phyloP scores from a whole-genome alignment of 768 basidiomycete genomes.

The Porphyrellus cyaneotinctus region DNA sequence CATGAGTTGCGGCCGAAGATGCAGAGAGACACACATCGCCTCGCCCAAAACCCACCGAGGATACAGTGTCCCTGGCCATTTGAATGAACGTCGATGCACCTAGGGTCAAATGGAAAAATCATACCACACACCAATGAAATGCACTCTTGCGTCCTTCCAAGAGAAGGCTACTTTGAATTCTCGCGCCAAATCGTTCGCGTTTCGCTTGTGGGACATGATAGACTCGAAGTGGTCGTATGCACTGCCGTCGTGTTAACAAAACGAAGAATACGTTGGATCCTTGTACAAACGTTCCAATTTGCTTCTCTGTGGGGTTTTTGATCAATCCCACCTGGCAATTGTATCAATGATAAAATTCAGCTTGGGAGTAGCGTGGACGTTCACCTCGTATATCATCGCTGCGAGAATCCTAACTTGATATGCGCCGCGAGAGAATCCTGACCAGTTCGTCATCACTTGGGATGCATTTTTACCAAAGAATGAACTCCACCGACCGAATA shows the following conservation, averaged over 20 bases:
- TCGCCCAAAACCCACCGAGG: slow-evolving; percentile 47
- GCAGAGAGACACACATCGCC: slow-evolving; percentile 50
- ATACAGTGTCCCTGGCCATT: slow-evolving; percentile 57
- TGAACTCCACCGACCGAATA: slow-evolving; percentile 1
- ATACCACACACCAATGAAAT: slow-evolving; percentile 53
- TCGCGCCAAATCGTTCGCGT: slow-evolving; percentile 12
- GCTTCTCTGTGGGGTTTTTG: slow-evolving; percentile 25
- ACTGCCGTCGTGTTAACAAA: not conserved
- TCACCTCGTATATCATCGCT: slow-evolving; percentile 4
- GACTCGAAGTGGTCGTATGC: slow-evolving; percentile 9
- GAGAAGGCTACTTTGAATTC: slow-evolving; percentile 47
- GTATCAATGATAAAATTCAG: not conserved
- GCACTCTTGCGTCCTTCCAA: slow-evolving; percentile 38
- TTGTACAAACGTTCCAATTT: slow-evolving; percentile 28
- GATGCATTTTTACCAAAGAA: not conserved
- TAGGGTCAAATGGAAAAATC: slow-evolving; percentile 5
- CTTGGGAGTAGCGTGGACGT: not conserved
- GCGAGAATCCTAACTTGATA: slow-evolving; percentile 9
- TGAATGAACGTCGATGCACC: not conserved
- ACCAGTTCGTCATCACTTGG: not conserved
- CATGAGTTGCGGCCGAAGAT: slow-evolving; percentile 50
- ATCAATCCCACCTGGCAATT: slow-evolving; percentile 33
- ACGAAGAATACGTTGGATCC: not conserved
- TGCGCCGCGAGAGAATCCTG: slow-evolving; percentile 7
- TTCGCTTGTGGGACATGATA: slow-evolving; percentile 13